Percentiles rank a stretch among this genome's conserved stretches.
phyloP scores from a whole-genome alignment of 768 basidiomycete species.

The Kwoniella botswanensis region DNA sequence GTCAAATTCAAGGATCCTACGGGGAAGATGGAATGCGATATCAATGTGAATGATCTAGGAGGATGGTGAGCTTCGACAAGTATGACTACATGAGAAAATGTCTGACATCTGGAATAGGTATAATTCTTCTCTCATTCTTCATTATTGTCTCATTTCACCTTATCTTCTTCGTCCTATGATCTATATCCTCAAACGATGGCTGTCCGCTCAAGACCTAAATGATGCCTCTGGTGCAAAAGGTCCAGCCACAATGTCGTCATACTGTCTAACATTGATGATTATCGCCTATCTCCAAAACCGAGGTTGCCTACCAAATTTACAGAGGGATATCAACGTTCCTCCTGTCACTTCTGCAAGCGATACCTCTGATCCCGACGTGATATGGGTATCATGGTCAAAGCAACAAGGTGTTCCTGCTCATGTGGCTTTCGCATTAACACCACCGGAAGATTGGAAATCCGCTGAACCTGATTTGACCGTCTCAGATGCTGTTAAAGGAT shows the following conservation, averaged over 20 bases:
- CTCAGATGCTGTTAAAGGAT: slow-evolving; percentile 48
- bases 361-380: slow-evolving; percentile 33
- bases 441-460: slow-evolving; percentile 32
- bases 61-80: slow-evolving; percentile 44
- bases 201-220: slow-evolving; percentile 48
- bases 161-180: slow-evolving; percentile 55
- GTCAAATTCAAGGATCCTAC: slow-evolving; percentile 48
- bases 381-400: slow-evolving; percentile 52
- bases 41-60: slow-evolving; percentile 56
- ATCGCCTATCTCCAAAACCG: slow-evolving; percentile 55
- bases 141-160: slow-evolving; percentile 52
- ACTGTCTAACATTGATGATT: slow-evolving; percentile 53
- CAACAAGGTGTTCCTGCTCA: slow-evolving; percentile 43
- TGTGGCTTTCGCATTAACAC: slow-evolving; percentile 33
- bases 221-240: slow-evolving; percentile 51
- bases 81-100: background rate
- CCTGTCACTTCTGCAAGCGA: slow-evolving; percentile 24
- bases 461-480: slow-evolving; percentile 32
- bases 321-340: slow-evolving; percentile 35
- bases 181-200: slow-evolving; percentile 53
- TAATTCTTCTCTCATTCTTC: slow-evolving; percentile 52
- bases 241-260: slow-evolving; percentile 51
- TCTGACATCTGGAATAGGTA: slow-evolving; percentile 32
- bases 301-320: slow-evolving; percentile 53
- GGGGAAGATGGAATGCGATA: slow-evolving; percentile 36